phyloP scores from a whole-genome alignment of 306 rosid genomes.

The Quercus agrifolia region DNA sequence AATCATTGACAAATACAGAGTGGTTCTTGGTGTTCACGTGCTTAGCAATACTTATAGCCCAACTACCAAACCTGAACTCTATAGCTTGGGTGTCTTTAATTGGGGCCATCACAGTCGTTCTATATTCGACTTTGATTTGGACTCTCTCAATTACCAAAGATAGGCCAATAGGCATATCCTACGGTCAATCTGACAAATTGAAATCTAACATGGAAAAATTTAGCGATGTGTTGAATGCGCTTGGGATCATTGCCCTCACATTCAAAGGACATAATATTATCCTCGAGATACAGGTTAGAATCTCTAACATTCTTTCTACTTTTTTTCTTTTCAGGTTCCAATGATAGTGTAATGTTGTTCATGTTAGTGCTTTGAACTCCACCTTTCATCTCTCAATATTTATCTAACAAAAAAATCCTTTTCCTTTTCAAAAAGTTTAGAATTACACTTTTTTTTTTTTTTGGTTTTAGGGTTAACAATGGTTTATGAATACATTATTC shows the following conservation, averaged over 20 bases:
- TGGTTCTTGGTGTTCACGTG: slow-evolving; percentile 60
- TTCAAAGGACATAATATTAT: slow-evolving; percentile 73
- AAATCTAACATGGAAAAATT: slow-evolving; percentile 12
- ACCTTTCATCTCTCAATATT: too few species aligned
- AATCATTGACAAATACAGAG: too few species aligned
- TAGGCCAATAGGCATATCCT: slow-evolving; percentile 28
- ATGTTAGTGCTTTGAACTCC: too few species aligned
- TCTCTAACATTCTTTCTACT: not conserved
- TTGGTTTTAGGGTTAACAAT: too few species aligned
- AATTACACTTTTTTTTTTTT: too few species aligned
- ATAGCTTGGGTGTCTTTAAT: slow-evolving; percentile 43
- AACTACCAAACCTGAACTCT: slow-evolving; percentile 61
- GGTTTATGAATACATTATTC: too few species aligned
- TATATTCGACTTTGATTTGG: slow-evolving; percentile 52
- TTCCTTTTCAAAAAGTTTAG: too few species aligned
- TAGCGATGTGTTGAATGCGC: slow-evolving; percentile 31
- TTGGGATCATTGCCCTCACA: slow-evolving; percentile 47
- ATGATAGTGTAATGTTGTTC: too few species aligned
- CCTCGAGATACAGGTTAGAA: slow-evolving; percentile 68
- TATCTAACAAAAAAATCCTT: too few species aligned
- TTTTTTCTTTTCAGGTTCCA: too few species aligned
- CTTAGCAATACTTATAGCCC: slow-evolving; percentile 51
- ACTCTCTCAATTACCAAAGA: slow-evolving; percentile 41
- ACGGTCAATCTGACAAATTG: not conserved
- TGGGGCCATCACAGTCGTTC: slow-evolving; percentile 36